Conservation (phyloP, 768 basidiomycete species). For the Boletus tylopilopsis region DNA sequence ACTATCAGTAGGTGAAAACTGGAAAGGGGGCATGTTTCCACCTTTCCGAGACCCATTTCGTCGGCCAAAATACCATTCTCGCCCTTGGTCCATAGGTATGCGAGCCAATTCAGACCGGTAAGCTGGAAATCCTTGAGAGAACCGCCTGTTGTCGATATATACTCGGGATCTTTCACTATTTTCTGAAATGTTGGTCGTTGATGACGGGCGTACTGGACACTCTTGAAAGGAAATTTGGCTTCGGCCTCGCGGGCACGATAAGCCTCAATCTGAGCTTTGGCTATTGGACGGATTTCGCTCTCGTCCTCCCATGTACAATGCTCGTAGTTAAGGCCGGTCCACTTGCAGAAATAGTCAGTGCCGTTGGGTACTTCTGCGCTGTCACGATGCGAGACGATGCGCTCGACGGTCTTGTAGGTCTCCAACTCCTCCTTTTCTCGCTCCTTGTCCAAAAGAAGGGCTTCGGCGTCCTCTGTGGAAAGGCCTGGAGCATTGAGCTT, state of each 20-base stretch:
- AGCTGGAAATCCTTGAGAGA: constrained; percentile 96
- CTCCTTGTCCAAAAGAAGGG: constrained; percentile 85
- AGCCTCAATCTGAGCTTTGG: constrained; percentile 72
- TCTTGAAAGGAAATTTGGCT: constrained; percentile 84
- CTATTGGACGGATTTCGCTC: constrained; percentile 75
- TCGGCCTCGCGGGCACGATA: constrained; percentile 76
- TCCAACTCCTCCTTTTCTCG: constrained; percentile 90
- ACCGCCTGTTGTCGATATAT: constrained; percentile 74
- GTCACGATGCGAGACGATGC: constrained; percentile 79
- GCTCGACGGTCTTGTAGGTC: constrained; percentile 86
- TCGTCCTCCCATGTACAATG: constrained; percentile 94
- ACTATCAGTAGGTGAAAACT: constrained; percentile 9
- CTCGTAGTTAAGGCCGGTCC: constrained; percentile 89
- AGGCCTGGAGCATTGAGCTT: constrained; percentile 62
- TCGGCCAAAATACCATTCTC: constrained; percentile 98
- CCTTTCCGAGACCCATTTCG: constrained; percentile 99
- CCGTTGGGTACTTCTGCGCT: constrained; percentile 42
- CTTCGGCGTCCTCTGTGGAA: constrained; percentile 85
- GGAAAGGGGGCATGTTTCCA: constrained; percentile 24
- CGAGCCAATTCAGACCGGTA: constrained; percentile 98
- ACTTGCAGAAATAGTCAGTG: constrained; percentile 95
- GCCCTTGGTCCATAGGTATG: constrained; percentile 90
- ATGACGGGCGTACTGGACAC: constrained; percentile 58
- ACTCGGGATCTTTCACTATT: constrained; percentile 85
- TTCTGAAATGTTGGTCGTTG: constrained; percentile 77